phyloP scores from a whole-genome alignment of 208 protist genomes.

The Trypanosoma lewisi region DNA sequence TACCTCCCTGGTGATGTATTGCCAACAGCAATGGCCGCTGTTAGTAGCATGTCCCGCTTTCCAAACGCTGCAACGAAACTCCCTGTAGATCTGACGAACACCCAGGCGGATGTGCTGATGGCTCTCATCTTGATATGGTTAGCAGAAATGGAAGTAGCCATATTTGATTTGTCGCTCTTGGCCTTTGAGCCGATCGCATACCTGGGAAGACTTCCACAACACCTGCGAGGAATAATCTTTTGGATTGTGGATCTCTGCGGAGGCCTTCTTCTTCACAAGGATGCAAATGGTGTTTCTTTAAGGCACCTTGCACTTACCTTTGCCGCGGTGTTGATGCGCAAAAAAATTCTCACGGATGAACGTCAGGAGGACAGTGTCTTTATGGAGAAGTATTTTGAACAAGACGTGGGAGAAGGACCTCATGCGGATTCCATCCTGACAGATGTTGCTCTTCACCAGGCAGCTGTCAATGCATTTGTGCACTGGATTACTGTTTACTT shows the following conservation, averaged over 20 bases:
- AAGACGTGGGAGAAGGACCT: constrained; percentile 10
- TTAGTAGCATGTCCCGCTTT: constrained; percentile 42
- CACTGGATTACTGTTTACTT: constrained; percentile 68
- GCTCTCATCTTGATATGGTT: constrained; percentile 73
- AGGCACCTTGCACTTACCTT: constrained; percentile 75
- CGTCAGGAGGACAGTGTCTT: constrained; percentile 22
- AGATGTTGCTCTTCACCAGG: constrained; percentile 25
- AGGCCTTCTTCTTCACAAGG: constrained; percentile 59
- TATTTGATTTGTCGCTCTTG: constrained; percentile 66
- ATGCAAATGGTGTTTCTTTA: constrained; percentile 59
- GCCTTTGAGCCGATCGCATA: constrained; percentile 72
- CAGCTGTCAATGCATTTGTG: constrained; percentile 35
- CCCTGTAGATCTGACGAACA: constrained; percentile 58
- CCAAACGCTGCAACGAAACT: constrained; percentile 63
- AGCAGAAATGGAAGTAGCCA: constrained; percentile 54
- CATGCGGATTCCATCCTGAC: background rate
- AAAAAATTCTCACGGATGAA: constrained; percentile 23
- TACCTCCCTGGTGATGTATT: constrained; percentile 68
- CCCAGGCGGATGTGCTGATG: constrained; percentile 69
- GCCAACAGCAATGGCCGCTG: constrained; percentile 33
- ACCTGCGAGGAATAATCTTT: constrained; percentile 62
- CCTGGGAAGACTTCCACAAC: constrained; percentile 63
- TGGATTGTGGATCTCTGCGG: constrained; percentile 76
- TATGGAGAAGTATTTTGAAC: constrained; percentile 13
- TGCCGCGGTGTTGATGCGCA: constrained; percentile 46